A percentile compares a stretch with the other conserved stretches of the same genome.
phyloP scores from a whole-genome alignment of 2,329 filamentous ascomycete genomes.

The Trichothecium sympodiale region DNA sequence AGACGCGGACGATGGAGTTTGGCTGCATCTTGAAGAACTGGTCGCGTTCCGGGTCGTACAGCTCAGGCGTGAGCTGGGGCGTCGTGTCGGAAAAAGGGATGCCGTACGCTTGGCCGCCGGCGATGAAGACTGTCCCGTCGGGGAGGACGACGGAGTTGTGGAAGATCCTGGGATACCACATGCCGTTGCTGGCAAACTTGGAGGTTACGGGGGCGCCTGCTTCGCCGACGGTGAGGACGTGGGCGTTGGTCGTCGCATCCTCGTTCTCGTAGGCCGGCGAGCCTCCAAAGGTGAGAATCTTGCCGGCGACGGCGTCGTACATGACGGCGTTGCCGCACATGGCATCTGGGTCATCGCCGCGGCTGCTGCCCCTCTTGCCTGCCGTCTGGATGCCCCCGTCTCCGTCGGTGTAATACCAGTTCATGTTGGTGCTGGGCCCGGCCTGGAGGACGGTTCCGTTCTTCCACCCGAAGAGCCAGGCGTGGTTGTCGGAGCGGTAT shows the following conservation, averaged over 20 bases:
- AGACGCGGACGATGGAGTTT: constrained; percentile 30
- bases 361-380: constrained; percentile 24
- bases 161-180: constrained; percentile 28
- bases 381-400: constrained; percentile 28
- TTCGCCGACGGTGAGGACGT: constrained; percentile 35
- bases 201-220: too few species aligned
- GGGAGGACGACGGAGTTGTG: constrained; percentile 36
- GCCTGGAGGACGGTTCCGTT: constrained; percentile 41
- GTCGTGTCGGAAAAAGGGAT: constrained; percentile 32
- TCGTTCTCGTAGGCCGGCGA: constrained; percentile 30
- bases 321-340: constrained; percentile 48
- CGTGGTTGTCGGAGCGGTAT: constrained; percentile 28
- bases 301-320: constrained; percentile 46
- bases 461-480: constrained; percentile 28
- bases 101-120: constrained; percentile 32
- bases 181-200: too few species aligned
- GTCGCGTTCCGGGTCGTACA: constrained; percentile 31
- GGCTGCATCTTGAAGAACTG: constrained; percentile 25
- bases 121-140: constrained; percentile 33
- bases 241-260: constrained; percentile 30
- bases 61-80: constrained; percentile 29
- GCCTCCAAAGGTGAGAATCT: constrained; percentile 43
- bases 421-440: constrained; percentile 40
- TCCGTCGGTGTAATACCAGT: constrained; percentile 41
- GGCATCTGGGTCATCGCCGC: constrained; percentile 29